These are phyloP conservation scores for Kodamaea fungicola DNA, from an alignment of 1,139 yeast genomes.

Conservation along the genomic window DNA sequence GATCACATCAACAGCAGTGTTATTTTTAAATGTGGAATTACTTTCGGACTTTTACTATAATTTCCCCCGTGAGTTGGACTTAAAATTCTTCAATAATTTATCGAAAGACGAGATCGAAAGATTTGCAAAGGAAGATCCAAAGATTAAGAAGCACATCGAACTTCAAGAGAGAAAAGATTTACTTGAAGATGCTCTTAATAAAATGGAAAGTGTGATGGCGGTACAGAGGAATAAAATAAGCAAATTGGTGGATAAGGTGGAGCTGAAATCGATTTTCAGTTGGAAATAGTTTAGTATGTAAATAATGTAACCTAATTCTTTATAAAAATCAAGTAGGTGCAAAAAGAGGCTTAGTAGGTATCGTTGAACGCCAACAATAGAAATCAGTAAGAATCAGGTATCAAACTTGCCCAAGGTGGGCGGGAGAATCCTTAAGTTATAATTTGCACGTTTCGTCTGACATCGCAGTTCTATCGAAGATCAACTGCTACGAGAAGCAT, in stretches of 20 bases:
- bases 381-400: no score
- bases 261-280: slow-evolving; percentile 12
- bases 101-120: slow-evolving; percentile 75
- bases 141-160: slow-evolving; percentile 84
- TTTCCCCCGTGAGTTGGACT: slow-evolving; percentile 91
- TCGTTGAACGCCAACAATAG: no score
- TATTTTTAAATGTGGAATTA: slow-evolving; percentile 89
- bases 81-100: slow-evolving; percentile 60
- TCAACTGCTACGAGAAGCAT: no score
- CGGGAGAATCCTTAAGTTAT: no score
- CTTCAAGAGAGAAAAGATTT: slow-evolving; percentile 89
- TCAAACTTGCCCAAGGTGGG: no score
- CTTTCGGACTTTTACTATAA: slow-evolving; percentile 93
- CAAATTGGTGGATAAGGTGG: slow-evolving; percentile 9
- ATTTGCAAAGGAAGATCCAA: slow-evolving; percentile 95
- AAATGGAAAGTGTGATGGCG: slow-evolving; percentile 85
- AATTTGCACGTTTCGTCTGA: no score
- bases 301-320: no score
- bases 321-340: no score
- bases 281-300: slow-evolving; percentile 9
- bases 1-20: slow-evolving; percentile 85
- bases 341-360: no score
- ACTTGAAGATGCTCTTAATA: slow-evolving; percentile 75
- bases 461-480: no score
- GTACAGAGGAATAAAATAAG: slow-evolving; percentile 47